Percentiles rank a stretch among this genome's conserved stretches.
Evolutionary conservation across 208 protist genomes (phyloP).

Genomic region (Vickermania spadyakhi): DNA sequence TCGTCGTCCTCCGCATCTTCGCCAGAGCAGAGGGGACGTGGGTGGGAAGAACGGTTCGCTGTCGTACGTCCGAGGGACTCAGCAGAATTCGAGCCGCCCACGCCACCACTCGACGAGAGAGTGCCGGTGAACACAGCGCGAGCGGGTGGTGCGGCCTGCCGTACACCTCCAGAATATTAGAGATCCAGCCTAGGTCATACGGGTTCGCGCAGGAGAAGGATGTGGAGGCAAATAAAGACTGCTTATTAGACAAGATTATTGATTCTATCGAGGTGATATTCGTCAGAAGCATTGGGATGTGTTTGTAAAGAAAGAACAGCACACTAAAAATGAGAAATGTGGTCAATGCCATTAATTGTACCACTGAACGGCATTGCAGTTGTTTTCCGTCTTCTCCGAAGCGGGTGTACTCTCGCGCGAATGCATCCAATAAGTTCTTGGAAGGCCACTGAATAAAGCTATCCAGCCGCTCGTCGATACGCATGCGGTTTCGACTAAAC

Average conservation of each 20-base stretch:
- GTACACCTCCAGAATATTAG: slow-evolving; percentile 41
- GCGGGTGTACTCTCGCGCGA: background rate
- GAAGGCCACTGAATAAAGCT: background rate
- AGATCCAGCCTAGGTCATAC: slow-evolving; percentile 60
- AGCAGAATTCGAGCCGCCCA: background rate
- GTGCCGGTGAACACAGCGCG: background rate
- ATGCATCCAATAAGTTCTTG: background rate
- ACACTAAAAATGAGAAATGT: slow-evolving; percentile 38
- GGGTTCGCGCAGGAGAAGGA: slow-evolving; percentile 35
- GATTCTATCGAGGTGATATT: slow-evolving; percentile 68
- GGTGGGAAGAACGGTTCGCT: background rate
- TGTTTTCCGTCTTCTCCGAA: background rate
- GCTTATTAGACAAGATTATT: slow-evolving; percentile 28
- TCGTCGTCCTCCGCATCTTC: background rate
- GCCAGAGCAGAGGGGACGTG: background rate
- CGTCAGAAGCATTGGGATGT: slow-evolving; percentile 11
- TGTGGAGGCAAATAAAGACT: slow-evolving; percentile 13
- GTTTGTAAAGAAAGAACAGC: slow-evolving; percentile 34
- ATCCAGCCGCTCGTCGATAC: background rate
- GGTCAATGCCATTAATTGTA: slow-evolving; percentile 20
- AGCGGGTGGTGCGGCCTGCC: slow-evolving; percentile 3
- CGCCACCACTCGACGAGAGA: background rate
- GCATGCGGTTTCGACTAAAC: slow-evolving; percentile 1
- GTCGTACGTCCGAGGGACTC: background rate
- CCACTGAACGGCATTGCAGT: slow-evolving; percentile 11